Evolutionary conservation across 2,329 filamentous ascomycete species (phyloP).

Genomic region (Colletotrichum theobromicola): DNA sequence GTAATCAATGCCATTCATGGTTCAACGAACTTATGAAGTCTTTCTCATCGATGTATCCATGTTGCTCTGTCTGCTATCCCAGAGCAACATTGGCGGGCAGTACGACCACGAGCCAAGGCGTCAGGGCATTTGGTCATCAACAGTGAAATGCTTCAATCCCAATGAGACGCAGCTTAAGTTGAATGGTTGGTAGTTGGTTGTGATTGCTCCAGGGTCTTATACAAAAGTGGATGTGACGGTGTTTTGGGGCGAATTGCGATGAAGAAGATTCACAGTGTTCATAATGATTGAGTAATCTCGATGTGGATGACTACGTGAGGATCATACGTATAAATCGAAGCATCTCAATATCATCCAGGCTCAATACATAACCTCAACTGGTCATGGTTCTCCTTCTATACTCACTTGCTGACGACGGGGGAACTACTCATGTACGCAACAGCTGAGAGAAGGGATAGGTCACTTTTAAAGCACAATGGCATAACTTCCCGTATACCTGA

Average conservation of each 20-base stretch:
- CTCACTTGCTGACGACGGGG: too few relatives aligned
- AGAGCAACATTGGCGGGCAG: neutral
- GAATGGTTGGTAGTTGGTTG: neutral
- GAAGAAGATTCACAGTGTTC: too few relatives aligned
- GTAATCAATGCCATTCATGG: too few relatives aligned
- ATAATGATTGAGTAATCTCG: too few relatives aligned
- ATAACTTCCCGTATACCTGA: fast-evolving
- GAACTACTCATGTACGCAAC: too few relatives aligned
- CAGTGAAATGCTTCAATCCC: too few relatives aligned
- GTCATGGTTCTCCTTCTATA: neutral
- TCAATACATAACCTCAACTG: neutral
- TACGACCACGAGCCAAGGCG: neutral
- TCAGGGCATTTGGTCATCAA: too few relatives aligned
- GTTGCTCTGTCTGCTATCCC: neutral
- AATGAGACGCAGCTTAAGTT: neutral
- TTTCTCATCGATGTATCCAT: neutral
- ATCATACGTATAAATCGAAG: neutral
- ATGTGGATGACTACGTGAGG: too few relatives aligned
- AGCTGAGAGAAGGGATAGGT: neutral
- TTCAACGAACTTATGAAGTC: fast-evolving
- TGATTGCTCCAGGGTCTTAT: neutral
- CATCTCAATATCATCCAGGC: neutral
- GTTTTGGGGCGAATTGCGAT: too few relatives aligned
- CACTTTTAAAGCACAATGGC: fast-evolving
- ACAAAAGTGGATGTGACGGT: neutral